A percentile compares a stretch with the other conserved stretches of the same genome.
phyloP scores from a whole-genome alignment of 2,329 filamentous ascomycete species.

The Fusarium xylarioides region DNA sequence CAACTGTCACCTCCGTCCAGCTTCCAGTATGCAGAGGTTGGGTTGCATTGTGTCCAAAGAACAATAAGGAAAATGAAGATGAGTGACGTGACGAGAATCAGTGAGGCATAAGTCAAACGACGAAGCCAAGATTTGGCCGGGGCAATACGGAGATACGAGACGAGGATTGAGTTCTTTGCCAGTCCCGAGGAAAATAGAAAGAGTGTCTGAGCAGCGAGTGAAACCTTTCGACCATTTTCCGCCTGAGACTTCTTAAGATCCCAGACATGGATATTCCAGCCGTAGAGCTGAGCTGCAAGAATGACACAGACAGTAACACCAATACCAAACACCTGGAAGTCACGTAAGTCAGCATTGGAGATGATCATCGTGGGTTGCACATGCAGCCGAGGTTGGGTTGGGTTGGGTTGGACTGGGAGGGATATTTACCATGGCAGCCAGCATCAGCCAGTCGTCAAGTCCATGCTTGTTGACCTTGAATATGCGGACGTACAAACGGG shows the following conservation, averaged over 20 bases:
- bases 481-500: slow-evolving; percentile 51
- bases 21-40: slow-evolving; percentile 38
- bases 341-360: slow-evolving; percentile 19
- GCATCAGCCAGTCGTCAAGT: slow-evolving; percentile 55
- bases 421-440: slow-evolving; percentile 48
- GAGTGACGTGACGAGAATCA: slow-evolving; percentile 42
- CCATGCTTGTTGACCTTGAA: slow-evolving; percentile 47
- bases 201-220: slow-evolving; percentile 51
- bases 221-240: slow-evolving; percentile 48
- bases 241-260: slow-evolving; percentile 45
- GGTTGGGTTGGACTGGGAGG: background rate
- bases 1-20: slow-evolving; percentile 41
- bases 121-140: slow-evolving; percentile 46
- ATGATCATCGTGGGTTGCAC: slow-evolving; percentile 2
- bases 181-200: slow-evolving; percentile 51
- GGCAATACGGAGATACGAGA: slow-evolving; percentile 53
- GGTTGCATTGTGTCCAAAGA: slow-evolving; percentile 51
- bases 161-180: slow-evolving; percentile 53
- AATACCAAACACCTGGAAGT: slow-evolving; percentile 45
- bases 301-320: slow-evolving; percentile 48
- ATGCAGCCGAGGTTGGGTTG: slow-evolving; percentile 19
- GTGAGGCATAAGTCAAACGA: slow-evolving; percentile 42
- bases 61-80: slow-evolving; percentile 47
- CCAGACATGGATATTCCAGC: slow-evolving; percentile 52
- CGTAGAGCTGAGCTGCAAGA: slow-evolving; percentile 48